Evolutionary conservation across 768 basidiomycete genomes (phyloP), one percentile per base, ranked within the genome.

Genomic region (Pleurotus ostreatus): DNA sequence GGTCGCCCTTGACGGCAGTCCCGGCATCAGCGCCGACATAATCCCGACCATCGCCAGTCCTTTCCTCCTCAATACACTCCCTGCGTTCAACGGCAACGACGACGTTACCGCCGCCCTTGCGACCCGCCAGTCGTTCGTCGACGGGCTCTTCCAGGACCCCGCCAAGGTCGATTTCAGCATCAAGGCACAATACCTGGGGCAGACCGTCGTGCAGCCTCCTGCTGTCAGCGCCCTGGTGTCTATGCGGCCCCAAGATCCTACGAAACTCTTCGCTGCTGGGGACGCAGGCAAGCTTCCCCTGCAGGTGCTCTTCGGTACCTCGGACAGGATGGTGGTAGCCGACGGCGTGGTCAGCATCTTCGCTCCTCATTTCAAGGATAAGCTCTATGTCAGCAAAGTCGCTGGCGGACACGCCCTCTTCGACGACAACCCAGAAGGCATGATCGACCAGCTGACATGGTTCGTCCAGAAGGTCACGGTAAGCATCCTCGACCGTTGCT

Each of bases 1-100:
- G 11, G 61, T 72, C 15, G 68, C 62, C 45, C 60, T 67, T 1
- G 54, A 64, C 22, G 69, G 64, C 1, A 55, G 69, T n/a, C 70
- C 71, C 0, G 63, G 60, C 45, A 58, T 66, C 18, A 66, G 64
- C 25, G 57, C 63, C 18, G 49, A 64, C 8, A 55, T 67, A 46
- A 51, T 48, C 13, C 11, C 60, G 9, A 56, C 58, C 9, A 60
- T 71, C 34, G 65, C 64, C 4, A 64, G 62, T 1, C 65, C 68
- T 8, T 25, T 60, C 4, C 54, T 66, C 22, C 39, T 61, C 5
- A 57, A 55, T 4, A 56, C 59, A 12, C 53, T 68, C 2, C 63
- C 69, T 1, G 66, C 60, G 2, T 58, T 73, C 13, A 34, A 60
- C 11, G 58, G 61, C 25, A 64, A 58, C 22, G 62, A 63, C 22